These are phyloP conservation scores for Annulohypoxylon bovei DNA, from an alignment of 495 filamentous ascomycete species.

Conservation along the genomic window DNA sequence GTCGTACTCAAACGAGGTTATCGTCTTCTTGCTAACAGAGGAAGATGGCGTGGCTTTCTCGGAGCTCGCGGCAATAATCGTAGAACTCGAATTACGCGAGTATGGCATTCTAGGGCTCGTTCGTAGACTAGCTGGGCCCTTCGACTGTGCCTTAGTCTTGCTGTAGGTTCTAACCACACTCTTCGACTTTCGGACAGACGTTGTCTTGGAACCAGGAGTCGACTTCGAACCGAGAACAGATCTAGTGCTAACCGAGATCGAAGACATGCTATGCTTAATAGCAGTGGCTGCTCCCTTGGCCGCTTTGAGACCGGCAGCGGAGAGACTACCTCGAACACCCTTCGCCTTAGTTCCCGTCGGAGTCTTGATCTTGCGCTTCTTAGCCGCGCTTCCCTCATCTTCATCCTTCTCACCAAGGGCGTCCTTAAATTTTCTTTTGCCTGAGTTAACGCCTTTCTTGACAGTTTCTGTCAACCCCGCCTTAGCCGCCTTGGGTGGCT, in stretches of 20 bases:
- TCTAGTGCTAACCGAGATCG: conserved; percentile 51
- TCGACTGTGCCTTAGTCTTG: conserved; percentile 42
- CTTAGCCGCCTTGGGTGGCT: conserved; percentile 53
- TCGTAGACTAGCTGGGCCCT: conserved; percentile 27
- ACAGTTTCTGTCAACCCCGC: conserved; percentile 38
- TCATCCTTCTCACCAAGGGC: conserved; percentile 47
- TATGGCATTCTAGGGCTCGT: conserved; percentile 39
- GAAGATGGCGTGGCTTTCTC: conserved; percentile 15
- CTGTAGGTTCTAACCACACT: conserved; percentile 43
- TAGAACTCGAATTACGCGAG: conserved; percentile 40
- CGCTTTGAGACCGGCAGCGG: conserved; percentile 41
- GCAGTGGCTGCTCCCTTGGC: conserved; percentile 45
- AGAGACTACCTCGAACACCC: conserved; percentile 38
- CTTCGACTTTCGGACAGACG: conserved; percentile 44
- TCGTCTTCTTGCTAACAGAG: conserved; percentile 7
- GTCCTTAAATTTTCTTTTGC: conserved; percentile 57
- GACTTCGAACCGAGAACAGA: conserved; percentile 39
- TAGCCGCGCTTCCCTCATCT: conserved; percentile 42
- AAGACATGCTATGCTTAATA: conserved; percentile 52
- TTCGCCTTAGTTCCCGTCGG: conserved; percentile 49
- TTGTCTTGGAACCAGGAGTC: conserved; percentile 31
- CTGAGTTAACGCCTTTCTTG: conserved; percentile 44
- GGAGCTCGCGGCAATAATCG: conserved; percentile 31
- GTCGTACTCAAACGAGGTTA: conserved; percentile 1
- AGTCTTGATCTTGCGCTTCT: conserved; percentile 55